A percentile compares a stretch with the other conserved stretches of the same genome.
Conservation (phyloP, 2,329 filamentous ascomycete species). For the Microsporum audouinii region DNA sequence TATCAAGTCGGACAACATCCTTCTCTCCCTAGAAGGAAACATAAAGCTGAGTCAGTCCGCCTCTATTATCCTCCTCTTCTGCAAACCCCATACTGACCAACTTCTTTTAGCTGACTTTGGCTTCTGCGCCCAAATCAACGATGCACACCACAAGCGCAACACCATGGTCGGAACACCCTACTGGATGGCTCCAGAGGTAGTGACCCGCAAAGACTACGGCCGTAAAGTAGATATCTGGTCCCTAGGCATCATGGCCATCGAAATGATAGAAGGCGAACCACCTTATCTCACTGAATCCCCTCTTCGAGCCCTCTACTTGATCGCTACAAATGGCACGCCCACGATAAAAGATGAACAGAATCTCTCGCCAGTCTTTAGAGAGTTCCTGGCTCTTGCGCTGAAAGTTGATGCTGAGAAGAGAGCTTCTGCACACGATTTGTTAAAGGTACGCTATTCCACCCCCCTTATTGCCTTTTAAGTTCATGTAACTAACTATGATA, state of each 20-base stretch:
- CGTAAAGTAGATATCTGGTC: conserved; percentile 99
- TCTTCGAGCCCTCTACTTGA: conserved; percentile 82
- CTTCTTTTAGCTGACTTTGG: conserved; percentile 71
- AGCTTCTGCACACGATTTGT: conserved; percentile 83
- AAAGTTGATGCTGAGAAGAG: conserved; percentile 97
- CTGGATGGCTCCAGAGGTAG: conserved; percentile 99
- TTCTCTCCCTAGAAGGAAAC: conserved; percentile 83
- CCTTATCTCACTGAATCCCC: conserved; percentile 94
- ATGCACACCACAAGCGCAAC: conserved; percentile 90
- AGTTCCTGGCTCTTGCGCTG: conserved; percentile 84
- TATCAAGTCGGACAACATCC: conserved; percentile 97
- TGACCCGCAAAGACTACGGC: conserved; percentile 94
- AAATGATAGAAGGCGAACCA: conserved; percentile 98
- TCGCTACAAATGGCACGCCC: conserved; percentile 92
- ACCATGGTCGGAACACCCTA: conserved; percentile 99
- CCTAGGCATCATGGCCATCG: conserved; percentile 96
- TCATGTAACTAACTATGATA: background rate
- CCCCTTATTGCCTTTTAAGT: background rate
- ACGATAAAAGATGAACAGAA: conserved; percentile 86
- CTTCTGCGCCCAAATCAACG: conserved; percentile 97
- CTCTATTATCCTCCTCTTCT: background rate
- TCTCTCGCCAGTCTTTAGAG: conserved; percentile 68
- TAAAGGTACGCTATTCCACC: conserved; percentile 56
- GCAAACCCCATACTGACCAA: conserved; percentile 4
- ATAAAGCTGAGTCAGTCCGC: conserved; percentile 80